Conservation (phyloP, 2,329 filamentous ascomycete genomes). For the Ophiocordyceps camponoti-floridani region DNA sequence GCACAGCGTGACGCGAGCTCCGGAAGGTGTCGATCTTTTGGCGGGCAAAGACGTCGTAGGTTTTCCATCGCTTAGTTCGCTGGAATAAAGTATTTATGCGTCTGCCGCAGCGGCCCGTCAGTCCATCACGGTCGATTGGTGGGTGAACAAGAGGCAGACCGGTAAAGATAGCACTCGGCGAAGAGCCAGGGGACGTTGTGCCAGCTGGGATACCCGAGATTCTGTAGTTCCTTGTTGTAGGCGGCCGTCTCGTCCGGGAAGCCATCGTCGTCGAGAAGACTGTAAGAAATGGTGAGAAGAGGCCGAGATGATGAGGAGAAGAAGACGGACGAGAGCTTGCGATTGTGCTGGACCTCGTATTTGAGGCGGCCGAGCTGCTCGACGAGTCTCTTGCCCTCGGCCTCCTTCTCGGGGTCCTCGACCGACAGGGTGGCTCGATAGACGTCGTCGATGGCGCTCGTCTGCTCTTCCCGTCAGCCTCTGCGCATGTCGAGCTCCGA, state of each 20-base stretch:
- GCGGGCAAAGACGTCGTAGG: constrained; percentile 73
- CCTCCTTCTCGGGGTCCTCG: constrained; percentile 43
- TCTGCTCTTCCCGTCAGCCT: constrained; percentile 30
- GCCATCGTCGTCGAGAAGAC: constrained; percentile 62
- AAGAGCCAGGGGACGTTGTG: constrained; percentile 77
- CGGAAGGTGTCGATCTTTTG: constrained; percentile 89
- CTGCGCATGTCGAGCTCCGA: neutral
- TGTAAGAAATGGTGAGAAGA: constrained; percentile 13
- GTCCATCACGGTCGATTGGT: neutral
- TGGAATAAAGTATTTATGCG: constrained; percentile 68
- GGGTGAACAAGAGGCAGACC: constrained; percentile 22
- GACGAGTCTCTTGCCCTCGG: constrained; percentile 76
- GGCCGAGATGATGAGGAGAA: too few species aligned
- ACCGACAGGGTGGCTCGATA: constrained; percentile 50
- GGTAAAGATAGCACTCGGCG: constrained; percentile 85
- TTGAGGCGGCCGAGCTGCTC: constrained; percentile 67
- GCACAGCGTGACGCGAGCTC: constrained; percentile 70
- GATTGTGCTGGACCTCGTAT: constrained; percentile 87
- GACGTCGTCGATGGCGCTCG: constrained; percentile 85
- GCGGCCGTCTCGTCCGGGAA: constrained; percentile 58
- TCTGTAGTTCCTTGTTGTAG: constrained; percentile 75
- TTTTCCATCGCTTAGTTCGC: constrained; percentile 66
- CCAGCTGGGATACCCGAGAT: constrained; percentile 61
- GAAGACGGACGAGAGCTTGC: constrained; percentile 47
- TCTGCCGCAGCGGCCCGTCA: constrained; percentile 15